Evolutionary conservation across 495 filamentous ascomycete species (phyloP).

Genomic region (Aspergillus wentii): DNA sequence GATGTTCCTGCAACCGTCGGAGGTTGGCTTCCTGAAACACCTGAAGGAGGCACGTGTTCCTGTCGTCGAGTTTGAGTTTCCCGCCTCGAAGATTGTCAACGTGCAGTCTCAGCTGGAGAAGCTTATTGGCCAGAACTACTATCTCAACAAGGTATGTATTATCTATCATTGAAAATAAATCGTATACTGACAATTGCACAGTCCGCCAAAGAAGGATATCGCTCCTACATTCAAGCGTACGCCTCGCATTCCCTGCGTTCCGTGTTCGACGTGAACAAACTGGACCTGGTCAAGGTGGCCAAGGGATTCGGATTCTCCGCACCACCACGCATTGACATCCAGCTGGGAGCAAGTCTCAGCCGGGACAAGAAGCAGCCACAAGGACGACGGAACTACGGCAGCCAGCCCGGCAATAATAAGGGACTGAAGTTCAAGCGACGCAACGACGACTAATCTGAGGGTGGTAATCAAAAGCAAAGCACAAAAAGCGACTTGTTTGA

Average conservation of each 20-base stretch:
- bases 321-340: constrained; percentile 89
- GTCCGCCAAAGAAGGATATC: constrained; percentile 67
- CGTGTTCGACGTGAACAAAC: constrained; percentile 88
- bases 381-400: constrained; percentile 76
- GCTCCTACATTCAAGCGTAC: constrained; percentile 90
- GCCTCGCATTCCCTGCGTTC: constrained; percentile 84
- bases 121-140: constrained; percentile 91
- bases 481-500: too few relatives aligned
- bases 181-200: constrained; percentile 11
- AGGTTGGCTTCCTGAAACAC: constrained; percentile 88
- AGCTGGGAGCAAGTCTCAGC: constrained; percentile 79
- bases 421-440: constrained; percentile 44
- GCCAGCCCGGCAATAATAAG: constrained; percentile 49
- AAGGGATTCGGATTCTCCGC: constrained; percentile 88
- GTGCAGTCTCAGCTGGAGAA: constrained; percentile 94
- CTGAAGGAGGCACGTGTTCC: constrained; percentile 90
- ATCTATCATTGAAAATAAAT: constrained; percentile 2
- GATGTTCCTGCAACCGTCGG: constrained; percentile 88
- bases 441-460: too few relatives aligned
- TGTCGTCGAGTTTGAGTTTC: constrained; percentile 94
- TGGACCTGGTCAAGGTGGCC: constrained; percentile 89
- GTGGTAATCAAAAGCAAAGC: too few relatives aligned
- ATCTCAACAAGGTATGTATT: constrained; percentile 71
- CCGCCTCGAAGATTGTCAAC: constrained; percentile 83
- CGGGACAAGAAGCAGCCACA: constrained; percentile 77